phyloP scores from a whole-genome alignment of 371 early-diverging fungal species.

The Apophysomyces sp. region DNA sequence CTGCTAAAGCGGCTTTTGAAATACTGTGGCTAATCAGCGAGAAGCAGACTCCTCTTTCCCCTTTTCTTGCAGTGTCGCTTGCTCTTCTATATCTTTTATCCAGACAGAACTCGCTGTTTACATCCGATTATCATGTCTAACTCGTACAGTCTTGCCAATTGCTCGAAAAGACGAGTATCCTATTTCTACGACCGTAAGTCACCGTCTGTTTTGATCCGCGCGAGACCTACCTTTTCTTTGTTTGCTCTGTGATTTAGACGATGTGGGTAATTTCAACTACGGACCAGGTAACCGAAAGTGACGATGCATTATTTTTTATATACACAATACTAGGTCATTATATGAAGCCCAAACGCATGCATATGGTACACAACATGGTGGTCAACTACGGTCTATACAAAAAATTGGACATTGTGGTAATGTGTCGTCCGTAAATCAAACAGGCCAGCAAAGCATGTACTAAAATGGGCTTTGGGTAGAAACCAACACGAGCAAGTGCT shows the following conservation, averaged over 20 bases:
- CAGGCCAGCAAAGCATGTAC: constrained; percentile 11
- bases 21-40: too few relatives aligned
- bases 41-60: background rate
- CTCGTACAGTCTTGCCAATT: constrained; percentile 48
- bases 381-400: constrained; percentile 95
- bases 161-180: constrained; percentile 67
- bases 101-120: background rate
- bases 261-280: constrained; percentile 90
- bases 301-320: background rate
- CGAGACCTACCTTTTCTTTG: background rate
- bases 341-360: constrained; percentile 99
- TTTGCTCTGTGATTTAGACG: constrained; percentile 41
- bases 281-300: constrained; percentile 61
- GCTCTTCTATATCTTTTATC: background rate
- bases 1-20: too few relatives aligned
- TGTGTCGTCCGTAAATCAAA: constrained; percentile 9
- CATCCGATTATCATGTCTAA: constrained; percentile 31
- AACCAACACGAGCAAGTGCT: constrained; percentile 87
- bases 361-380: constrained; percentile 97
- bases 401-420: constrained; percentile 89
- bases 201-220: background rate
- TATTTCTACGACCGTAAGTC: constrained; percentile 76
- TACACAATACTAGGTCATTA: constrained; percentile 73
- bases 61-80: background rate
- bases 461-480: constrained; percentile 35